Percentiles rank a stretch among this genome's conserved stretches.
These are phyloP conservation scores for Aureobasidium uvarum DNA, from an alignment of 2,329 filamentous ascomycete genomes.

Conservation along the genomic window DNA sequence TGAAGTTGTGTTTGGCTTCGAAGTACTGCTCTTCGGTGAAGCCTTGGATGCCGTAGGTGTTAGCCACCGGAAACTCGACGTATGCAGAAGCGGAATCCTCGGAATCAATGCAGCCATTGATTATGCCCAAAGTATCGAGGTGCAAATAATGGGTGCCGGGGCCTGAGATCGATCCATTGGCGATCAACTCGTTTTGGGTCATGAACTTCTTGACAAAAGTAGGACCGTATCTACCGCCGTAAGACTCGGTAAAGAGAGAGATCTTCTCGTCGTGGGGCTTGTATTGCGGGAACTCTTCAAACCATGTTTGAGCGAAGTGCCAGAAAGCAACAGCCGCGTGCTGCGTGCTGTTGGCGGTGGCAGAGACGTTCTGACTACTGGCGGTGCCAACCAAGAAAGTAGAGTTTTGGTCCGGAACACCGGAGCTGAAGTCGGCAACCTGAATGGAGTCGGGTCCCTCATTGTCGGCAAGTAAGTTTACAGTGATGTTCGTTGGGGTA, in stretches of 20 bases:
- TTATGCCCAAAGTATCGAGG: conserved; percentile 53
- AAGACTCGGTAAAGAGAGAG: conserved; percentile 67
- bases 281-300: conserved; percentile 43
- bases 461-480: conserved; percentile 19
- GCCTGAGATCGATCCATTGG: conserved; percentile 46
- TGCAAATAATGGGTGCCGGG: conserved; percentile 51
- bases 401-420: conserved; percentile 37
- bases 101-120: conserved; percentile 57
- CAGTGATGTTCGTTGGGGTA: conserved; percentile 37
- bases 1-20: conserved; percentile 45
- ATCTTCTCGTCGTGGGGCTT: conserved; percentile 52
- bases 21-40: conserved; percentile 51
- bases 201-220: conserved; percentile 59
- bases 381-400: conserved; percentile 56
- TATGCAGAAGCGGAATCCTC: conserved; percentile 47
- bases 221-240: conserved; percentile 55
- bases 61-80: conserved; percentile 50
- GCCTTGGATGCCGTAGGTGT: conserved; percentile 56
- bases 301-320: conserved; percentile 59
- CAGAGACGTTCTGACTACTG: conserved; percentile 49
- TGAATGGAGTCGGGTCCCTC: conserved; percentile 25
- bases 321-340: conserved; percentile 51
- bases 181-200: conserved; percentile 56
- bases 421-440: conserved; percentile 38
- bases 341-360: conserved; percentile 36